Conservation (phyloP, 2,329 filamentous ascomycete species). For the Dothistroma septosporum region DNA sequence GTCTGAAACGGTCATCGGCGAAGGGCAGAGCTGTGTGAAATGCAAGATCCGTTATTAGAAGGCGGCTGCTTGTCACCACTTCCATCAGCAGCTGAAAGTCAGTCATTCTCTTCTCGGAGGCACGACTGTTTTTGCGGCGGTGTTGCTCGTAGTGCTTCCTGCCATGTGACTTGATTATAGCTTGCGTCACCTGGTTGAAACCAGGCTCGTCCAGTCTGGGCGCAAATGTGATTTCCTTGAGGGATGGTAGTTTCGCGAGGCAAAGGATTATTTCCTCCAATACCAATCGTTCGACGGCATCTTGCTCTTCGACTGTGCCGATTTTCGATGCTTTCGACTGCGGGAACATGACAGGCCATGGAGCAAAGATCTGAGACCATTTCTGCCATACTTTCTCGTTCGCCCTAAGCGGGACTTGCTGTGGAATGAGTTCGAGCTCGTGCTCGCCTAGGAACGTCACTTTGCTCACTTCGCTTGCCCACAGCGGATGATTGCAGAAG, state of each 20-base stretch:
- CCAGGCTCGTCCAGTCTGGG: background rate
- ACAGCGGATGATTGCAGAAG: slow-evolving; percentile 16
- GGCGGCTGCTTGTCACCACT: background rate
- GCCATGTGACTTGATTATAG: background rate
- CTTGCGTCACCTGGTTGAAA: background rate
- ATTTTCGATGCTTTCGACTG: background rate
- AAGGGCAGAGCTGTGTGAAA: background rate
- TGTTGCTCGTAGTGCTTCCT: background rate
- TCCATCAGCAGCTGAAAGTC: background rate
- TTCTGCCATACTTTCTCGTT: background rate
- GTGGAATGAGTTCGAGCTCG: background rate
- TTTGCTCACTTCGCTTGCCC: background rate
- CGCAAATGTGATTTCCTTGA: background rate
- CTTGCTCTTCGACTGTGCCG: background rate
- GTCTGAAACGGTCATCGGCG: background rate
- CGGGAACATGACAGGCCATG: background rate
- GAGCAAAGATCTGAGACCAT: background rate
- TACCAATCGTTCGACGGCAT: background rate
- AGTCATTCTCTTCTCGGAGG: background rate
- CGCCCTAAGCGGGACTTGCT: background rate
- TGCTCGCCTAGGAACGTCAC: background rate
- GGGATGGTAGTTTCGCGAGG: background rate
- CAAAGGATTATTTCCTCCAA: background rate
- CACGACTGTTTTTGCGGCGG: background rate
- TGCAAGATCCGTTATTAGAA: background rate